Percentiles rank a stretch among this genome's conserved stretches.
Evolutionary conservation across 495 filamentous ascomycete species (phyloP).

Genomic region (Usnea hakonensis): DNA sequence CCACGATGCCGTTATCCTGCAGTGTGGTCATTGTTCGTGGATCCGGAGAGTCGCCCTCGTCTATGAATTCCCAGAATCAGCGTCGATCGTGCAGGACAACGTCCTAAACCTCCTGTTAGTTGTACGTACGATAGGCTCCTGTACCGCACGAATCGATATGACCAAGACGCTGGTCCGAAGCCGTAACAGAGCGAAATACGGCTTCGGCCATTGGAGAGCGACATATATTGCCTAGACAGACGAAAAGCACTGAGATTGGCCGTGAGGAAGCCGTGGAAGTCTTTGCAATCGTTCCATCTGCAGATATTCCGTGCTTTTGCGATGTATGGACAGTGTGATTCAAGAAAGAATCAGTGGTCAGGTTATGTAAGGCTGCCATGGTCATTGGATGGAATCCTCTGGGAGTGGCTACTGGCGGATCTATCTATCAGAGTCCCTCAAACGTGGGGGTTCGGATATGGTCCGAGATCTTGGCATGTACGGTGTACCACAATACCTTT

Average conservation of each 20-base stretch:
- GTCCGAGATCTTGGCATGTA: background rate
- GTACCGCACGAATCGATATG: conserved; percentile 87
- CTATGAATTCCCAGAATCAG: background rate
- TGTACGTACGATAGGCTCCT: conserved; percentile 56
- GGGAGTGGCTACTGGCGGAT: too few species aligned
- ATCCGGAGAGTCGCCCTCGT: conserved; percentile 60
- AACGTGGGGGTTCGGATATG: too few species aligned
- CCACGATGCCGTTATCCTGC: conserved; percentile 58
- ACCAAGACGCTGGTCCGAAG: conserved; percentile 52
- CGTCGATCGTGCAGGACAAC: background rate
- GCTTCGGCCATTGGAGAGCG: conserved; percentile 93
- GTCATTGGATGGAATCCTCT: background rate
- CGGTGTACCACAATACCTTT: too few species aligned
- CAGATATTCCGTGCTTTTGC: background rate
- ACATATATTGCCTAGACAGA: conserved; percentile 96
- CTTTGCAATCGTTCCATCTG: conserved; percentile 5
- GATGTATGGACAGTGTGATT: background rate
- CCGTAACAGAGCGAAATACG: conserved; percentile 70
- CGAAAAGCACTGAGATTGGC: conserved; percentile 76
- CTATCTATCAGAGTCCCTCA: too few species aligned
- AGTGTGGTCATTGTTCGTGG: conserved; percentile 79
- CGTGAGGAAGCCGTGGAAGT: conserved; percentile 13
- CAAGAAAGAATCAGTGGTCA: background rate
- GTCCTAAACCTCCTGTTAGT: conserved; percentile 25
- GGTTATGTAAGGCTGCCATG: background rate